Base-by-base conservation (phyloP, 2,329 filamentous ascomycete genomes). In the Colletotrichum musae region DNA sequence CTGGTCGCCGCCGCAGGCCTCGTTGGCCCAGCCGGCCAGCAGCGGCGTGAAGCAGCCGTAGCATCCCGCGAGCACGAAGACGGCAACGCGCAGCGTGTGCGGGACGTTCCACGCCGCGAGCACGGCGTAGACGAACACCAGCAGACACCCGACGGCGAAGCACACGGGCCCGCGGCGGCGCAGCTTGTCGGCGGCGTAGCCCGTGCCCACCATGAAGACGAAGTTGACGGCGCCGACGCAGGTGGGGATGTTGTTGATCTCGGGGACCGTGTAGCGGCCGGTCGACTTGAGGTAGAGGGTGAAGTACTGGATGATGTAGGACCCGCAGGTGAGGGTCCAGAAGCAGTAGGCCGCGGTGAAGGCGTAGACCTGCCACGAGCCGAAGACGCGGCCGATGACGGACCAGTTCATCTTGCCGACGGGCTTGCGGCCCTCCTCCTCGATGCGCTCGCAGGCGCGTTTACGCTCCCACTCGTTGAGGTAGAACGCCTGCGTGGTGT, bases 401-500 rank as follows among this genome's bases (percentile, higher is more conserved):
- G 74, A 72, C 73, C 76, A 77, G 63, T 82, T 75, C 62, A 82
- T 74, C 70, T 80, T 80, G 1, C 79, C 79, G 2, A 74, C 70
- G 3, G 80, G 81, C 56, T 75, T 77, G 57, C 80, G 78, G 18
- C 81, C 82, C 51, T 84, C 82, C 61, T 89, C 87, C 72, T 92
- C 87, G 75, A 95, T 95, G 71, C 92, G 87, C 53, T 91, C 86
- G 15, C 87, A 84, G 70, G 93, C 90, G 47, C 91, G 86, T 64
- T 88, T 83, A 26, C 87, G 86, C 78, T 95, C 92, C 71, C 90
- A 78, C 0, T 81, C 80, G 76, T 75, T 82, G 24, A 85, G 74
- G 56, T 81, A 85, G 64, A 80, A 83, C 0, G 83, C 83, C 1
- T 72, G 75, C 0, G 81, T 84, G 1, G 76, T 81, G 61, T 82